Base-by-base conservation (phyloP, 2,329 filamentous ascomycete genomes). In the Talaromyces sp. region DNA sequence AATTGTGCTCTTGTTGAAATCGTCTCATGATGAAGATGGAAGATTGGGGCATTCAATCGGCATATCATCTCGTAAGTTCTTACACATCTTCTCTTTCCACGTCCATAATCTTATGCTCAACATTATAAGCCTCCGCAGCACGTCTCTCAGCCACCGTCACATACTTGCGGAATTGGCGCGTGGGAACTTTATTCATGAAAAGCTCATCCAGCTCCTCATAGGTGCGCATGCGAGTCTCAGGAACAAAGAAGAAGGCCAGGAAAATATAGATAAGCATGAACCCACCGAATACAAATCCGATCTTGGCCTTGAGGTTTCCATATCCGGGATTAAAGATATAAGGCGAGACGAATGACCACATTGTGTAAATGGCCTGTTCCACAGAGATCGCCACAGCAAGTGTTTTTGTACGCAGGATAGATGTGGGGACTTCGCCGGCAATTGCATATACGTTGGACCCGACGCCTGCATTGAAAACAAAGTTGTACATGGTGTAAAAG, bases 301-400 rank as follows among this genome's bases (percentile, higher is more conserved):
- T 63, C 45, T 70, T 71, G 13, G 65, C 69, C 46, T 57, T 55
- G 39, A 70, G 33, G 47, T 70, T 63, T 3, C 54, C 56, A 45
- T 55, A 48, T 16, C 51, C 50, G 2, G 54, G 39, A n/a, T 58
- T 58, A 29, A 53, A 58, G 8, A 56, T 51, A 24, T 56, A 58
- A 2, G 56, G 56, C 3, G 47, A 14, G 27, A 58, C 47, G n/a
- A 56, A 55, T 19, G 43, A 43, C 52, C 52, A 49, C 52, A 47
- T 61, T 24, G 44, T 51, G 35, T 51, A 40, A 8, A 51, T 24
- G 1, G 49, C 49, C 3, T 32, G 17, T 2, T 33, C 29, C 3
- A 41, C n/a, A 9, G 33, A 39, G 2, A 51, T n/a, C 3, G 49
- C 32, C 0, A 46, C 8, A 8, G 49, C 49, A 7, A 51, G 33